Base-by-base conservation (phyloP, 257 asterid species). In the Solanum microdontum region DNA sequence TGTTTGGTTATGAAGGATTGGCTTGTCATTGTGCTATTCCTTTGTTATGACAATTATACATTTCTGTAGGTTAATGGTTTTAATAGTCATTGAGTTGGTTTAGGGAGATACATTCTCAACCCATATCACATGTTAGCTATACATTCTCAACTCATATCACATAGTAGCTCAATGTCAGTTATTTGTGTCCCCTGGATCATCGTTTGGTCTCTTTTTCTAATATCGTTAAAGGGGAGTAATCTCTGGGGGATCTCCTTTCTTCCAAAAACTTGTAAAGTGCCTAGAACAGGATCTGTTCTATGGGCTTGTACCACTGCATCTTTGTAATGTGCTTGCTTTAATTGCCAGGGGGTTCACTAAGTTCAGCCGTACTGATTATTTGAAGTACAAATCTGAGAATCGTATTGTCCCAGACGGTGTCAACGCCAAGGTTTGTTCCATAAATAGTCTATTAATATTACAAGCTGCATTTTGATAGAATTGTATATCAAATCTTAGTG, bases 261-360 rank as follows among this genome's bases (percentile, higher is more conserved):
- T 72, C 45, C 82, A 21, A 74, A 45, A 11, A 74, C 32, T 30
- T 30, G 32, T 6, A 6, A 34, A 34, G 37, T 34, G 37, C 37
- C 33, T 11, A 24, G 33, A 66, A 24, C 9, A 66, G 73, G 17
- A 17, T 72, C 3, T n/a, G 6, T 68, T 26, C 45, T 10, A 30
- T 55, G 1, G 10, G 24, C 40, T 15, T 2, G 40, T 70, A 14
- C 13, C 7, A 10, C 24, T 70, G 77, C 24, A 32, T 32, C 24
- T 30, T 4, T 5, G 36, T 34, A 0, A 11, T 51, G 11, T 33
- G 32, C 26, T 34, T 75, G 6, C n/a, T 76, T 30, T 66, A 8
- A 84, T 23, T 62, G 30, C 70, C 69, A 88, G 90, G 90, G 90
- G 90, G 2, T 88, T 88, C 66, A 88, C 90, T n/a, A 88, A 88